Conservation (phyloP, 257 asterid species). For the Knoxia roxburghii region DNA sequence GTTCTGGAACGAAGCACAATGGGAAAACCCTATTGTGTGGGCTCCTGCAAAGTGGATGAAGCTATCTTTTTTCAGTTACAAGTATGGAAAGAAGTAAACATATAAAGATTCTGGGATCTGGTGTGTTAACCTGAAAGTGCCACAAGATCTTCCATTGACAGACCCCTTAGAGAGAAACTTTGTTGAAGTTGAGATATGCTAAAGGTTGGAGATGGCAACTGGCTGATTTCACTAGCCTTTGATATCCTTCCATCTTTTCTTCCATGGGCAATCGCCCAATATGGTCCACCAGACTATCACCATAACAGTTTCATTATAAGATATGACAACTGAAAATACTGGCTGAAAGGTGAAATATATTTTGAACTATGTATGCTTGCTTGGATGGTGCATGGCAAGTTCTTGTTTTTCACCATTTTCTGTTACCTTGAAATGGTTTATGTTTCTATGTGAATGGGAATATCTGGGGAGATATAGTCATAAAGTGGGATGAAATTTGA, state of each 20-base stretch:
- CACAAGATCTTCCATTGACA: constrained; percentile 52
- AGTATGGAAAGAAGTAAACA: neutral
- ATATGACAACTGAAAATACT: neutral
- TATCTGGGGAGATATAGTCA: neutral
- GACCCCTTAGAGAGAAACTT: constrained; percentile 59
- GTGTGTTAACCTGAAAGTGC: constrained; percentile 56
- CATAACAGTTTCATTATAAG: neutral
- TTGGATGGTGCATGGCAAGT: neutral
- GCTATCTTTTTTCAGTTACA: neutral
- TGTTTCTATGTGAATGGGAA: neutral
- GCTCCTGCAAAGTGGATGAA: constrained; percentile 42
- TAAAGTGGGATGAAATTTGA: neutral
- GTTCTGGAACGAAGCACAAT: constrained; percentile 62
- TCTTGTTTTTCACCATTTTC: neutral
- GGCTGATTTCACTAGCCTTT: constrained; percentile 53
- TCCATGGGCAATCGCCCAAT: constrained; percentile 73
- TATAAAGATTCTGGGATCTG: neutral
- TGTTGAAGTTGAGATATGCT: constrained; percentile 53
- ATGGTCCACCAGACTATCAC: constrained; percentile 67
- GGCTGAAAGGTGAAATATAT: neutral
- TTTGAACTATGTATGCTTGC: neutral
- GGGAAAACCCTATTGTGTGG: constrained; percentile 81
- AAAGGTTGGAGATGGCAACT: constrained; percentile 62
- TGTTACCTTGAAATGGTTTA: neutral
- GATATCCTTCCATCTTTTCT: constrained; percentile 74